These are phyloP conservation scores for Wickerhamomyces mucosus DNA, from an alignment of 805 yeast species.

Conservation along the genomic window DNA sequence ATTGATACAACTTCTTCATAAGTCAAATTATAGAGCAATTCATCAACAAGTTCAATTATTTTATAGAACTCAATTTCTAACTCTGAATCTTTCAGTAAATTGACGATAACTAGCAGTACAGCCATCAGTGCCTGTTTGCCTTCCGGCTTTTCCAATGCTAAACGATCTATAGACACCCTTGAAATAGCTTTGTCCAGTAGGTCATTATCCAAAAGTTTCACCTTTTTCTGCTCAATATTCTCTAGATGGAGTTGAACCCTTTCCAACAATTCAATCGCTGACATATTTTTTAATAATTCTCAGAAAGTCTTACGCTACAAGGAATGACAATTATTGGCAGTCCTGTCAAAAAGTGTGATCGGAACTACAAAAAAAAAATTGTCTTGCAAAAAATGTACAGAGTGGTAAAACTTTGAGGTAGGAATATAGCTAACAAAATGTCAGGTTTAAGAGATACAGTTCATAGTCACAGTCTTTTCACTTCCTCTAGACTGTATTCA, in stretches of 20 bases:
- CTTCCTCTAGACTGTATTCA: conserved; percentile 28
- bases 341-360: no score
- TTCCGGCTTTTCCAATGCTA: conserved; percentile 6
- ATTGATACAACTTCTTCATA: conserved; percentile 11
- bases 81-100: conserved; percentile 3
- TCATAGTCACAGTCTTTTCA: conserved; percentile 15
- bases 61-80: conserved; percentile 8
- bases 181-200: background rate
- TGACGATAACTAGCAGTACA: conserved; percentile 1
- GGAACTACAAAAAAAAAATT: no score
- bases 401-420: no score
- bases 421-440: conserved; percentile 2
- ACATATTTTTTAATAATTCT: no score
- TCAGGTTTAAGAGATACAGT: conserved; percentile 12
- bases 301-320: no score
- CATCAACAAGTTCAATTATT: conserved; percentile 10
- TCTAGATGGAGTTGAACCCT: background rate
- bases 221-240: conserved; percentile 1
- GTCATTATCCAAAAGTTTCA: background rate
- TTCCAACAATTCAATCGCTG: background rate
- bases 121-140: background rate
- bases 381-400: no score
- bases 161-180: conserved; percentile 1
- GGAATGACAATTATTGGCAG: no score
- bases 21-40: conserved; percentile 6